Evolutionary conservation across 1,139 yeast genomes (phyloP).

Genomic region (Yamadazyma atlantica): DNA sequence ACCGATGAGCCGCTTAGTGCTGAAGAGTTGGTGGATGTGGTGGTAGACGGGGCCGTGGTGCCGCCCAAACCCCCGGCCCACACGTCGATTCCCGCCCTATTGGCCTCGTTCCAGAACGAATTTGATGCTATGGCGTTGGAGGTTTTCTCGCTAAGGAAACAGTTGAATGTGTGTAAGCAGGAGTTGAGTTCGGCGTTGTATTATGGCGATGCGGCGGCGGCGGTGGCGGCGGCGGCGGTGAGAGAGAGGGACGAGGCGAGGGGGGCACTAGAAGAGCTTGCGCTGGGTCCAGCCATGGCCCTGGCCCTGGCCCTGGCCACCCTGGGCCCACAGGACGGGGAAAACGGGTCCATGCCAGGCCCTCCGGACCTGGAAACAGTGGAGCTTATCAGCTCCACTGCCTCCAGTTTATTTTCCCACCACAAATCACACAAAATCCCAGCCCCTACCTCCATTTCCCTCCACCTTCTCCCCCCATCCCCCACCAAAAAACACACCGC

Average conservation of each 20-base stretch:
- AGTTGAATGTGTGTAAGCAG: constrained; percentile 61
- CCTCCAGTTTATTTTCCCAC: no score
- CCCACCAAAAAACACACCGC: constrained; percentile 17
- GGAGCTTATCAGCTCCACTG: no score
- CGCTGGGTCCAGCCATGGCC: constrained; percentile 13
- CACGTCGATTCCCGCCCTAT: constrained; percentile 75
- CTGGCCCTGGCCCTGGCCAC: constrained; percentile 30
- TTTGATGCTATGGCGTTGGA: constrained; percentile 91
- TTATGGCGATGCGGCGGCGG: constrained; percentile 85
- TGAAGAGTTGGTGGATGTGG: constrained; percentile 60
- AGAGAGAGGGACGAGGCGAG: constrained; percentile 75
- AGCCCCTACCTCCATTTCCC: no score
- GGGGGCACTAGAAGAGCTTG: constrained; percentile 30
- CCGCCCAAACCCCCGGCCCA: constrained; percentile 52
- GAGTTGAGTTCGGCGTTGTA: constrained; percentile 78
- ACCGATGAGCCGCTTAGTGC: constrained; percentile 56
- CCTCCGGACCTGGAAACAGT: no score
- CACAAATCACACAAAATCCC: constrained; percentile 30
- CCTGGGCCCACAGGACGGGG: constrained; percentile 32
- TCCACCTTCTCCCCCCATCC: no score
- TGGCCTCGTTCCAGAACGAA: constrained; percentile 77
- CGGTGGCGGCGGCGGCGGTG: constrained; percentile 76
- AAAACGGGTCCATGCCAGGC: no score
- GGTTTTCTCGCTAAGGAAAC: constrained; percentile 72
- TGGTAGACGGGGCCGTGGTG: constrained; percentile 20